A percentile compares a stretch with the other conserved stretches of the same genome.
phyloP scores from a whole-genome alignment of 2,329 filamentous ascomycete genomes.

The Sphaerulina populicola region DNA sequence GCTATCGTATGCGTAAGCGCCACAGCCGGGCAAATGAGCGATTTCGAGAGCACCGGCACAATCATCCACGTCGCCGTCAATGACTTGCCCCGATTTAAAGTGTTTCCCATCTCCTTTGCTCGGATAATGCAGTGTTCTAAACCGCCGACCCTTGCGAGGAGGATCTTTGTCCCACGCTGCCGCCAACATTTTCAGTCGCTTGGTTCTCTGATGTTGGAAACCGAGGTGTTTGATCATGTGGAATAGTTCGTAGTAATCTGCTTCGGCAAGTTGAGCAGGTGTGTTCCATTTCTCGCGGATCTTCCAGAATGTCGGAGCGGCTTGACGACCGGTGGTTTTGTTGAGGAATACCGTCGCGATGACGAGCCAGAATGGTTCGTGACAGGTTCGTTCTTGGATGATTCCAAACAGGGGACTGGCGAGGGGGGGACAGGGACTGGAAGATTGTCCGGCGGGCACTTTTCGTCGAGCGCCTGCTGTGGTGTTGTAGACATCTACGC shows the following conservation, averaged over 20 bases:
- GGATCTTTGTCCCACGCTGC: conserved; percentile 57
- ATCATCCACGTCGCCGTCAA: conserved; percentile 40
- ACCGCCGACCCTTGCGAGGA: conserved; percentile 52
- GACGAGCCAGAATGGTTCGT: conserved; percentile 70
- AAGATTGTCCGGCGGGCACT: conserved; percentile 35
- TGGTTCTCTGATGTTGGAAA: conserved; percentile 59
- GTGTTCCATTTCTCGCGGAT: conserved; percentile 63
- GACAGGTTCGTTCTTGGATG: conserved; percentile 69
- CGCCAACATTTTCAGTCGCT: conserved; percentile 62
- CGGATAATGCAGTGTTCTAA: conserved; percentile 51
- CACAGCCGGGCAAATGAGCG: conserved; percentile 68
- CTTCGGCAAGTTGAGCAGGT: conserved; percentile 52
- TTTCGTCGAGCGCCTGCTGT: conserved; percentile 24
- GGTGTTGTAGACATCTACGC: conserved; percentile 26
- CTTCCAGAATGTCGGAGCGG: conserved; percentile 65
- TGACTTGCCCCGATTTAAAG: conserved; percentile 36
- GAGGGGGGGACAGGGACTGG: conserved; percentile 57
- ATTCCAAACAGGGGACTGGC: conserved; percentile 60
- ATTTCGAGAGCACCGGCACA: conserved; percentile 66
- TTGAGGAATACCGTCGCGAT: conserved; percentile 80
- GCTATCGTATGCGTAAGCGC: conserved; percentile 75
- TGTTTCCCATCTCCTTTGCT: conserved; percentile 42
- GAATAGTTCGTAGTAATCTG: conserved; percentile 49
- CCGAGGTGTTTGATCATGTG: conserved; percentile 62
- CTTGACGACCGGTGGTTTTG: conserved; percentile 63